These are phyloP conservation scores for Fonsecaea monophora DNA, from an alignment of 2,329 filamentous ascomycete genomes.

Conservation along the genomic window DNA sequence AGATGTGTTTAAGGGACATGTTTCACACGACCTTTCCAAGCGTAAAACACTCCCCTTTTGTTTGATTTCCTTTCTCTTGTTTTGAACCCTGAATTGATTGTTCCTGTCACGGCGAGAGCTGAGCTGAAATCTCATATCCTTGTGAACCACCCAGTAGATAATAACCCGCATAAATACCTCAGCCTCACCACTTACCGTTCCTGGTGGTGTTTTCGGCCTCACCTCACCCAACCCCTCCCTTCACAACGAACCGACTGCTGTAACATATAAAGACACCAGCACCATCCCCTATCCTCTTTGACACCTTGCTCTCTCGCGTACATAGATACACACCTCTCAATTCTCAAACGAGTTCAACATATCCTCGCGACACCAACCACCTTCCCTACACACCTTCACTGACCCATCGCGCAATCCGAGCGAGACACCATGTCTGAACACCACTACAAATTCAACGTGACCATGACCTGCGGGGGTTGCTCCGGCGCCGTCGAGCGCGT, in stretches of 20 bases:
- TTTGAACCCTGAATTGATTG: background rate
- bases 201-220: no score
- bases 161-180: background rate
- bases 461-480: conserved; percentile 95
- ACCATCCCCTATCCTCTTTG: background rate
- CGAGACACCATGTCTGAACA: conserved; percentile 70
- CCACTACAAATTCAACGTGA: conserved; percentile 93
- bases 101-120: no score
- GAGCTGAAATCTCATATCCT: no score
- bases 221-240: no score
- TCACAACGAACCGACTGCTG: no score
- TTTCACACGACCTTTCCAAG: background rate
- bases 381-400: background rate
- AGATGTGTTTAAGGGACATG: no score
- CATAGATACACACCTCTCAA: background rate
- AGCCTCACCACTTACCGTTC: background rate
- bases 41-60: conserved; percentile 1
- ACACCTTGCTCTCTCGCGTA: background rate
- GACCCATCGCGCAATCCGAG: background rate
- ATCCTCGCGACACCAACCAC: background rate
- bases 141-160: no score
- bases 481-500: conserved; percentile 92
- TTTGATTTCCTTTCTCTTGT: background rate
- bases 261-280: no score
- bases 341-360: background rate